Conservation (phyloP, 225 moss, liverwort and hornwort species). For the Rhytidiadelphus loreus region DNA sequence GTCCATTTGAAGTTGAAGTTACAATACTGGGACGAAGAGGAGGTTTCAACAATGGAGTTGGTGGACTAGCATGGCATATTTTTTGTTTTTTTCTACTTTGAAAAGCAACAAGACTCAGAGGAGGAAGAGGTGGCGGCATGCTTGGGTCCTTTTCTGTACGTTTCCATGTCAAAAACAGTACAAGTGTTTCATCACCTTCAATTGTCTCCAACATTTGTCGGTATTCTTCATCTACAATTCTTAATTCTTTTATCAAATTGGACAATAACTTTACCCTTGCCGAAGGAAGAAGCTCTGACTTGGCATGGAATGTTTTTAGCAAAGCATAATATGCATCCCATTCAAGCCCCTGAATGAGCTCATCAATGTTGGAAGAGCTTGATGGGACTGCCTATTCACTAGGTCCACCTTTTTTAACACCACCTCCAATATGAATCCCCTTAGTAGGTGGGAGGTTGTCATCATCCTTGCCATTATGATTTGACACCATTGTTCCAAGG, state of each 20-base stretch:
- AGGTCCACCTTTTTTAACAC: conserved; percentile 15
- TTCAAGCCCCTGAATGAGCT: conserved; percentile 46
- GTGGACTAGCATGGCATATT: conserved; percentile 21
- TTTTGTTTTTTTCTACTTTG: conserved; percentile 61
- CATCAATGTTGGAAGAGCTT: conserved; percentile 20
- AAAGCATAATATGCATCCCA: conserved; percentile 50
- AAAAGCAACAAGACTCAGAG: not conserved
- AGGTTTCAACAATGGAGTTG: not conserved
- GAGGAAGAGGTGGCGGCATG: not conserved
- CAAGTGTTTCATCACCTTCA: conserved; percentile 26
- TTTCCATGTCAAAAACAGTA: conserved; percentile 44
- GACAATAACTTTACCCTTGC: conserved; percentile 52
- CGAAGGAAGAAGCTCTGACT: conserved; percentile 43
- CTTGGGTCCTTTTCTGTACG: not conserved
- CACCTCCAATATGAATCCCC: not conserved
- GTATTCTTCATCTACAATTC: conserved; percentile 54
- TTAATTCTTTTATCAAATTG: conserved; percentile 43
- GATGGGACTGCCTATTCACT: conserved; percentile 39
- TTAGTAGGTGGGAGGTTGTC: conserved; percentile 49
- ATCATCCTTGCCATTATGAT: conserved; percentile 13
- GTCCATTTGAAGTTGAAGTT: too few species aligned
- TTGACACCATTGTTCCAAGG: conserved; percentile 6
- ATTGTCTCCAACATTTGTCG: conserved; percentile 36
- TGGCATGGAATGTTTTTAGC: conserved; percentile 55
- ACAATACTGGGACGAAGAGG: fast-evolving